A percentile compares a stretch with the other conserved stretches of the same genome.
phyloP scores from a whole-genome alignment of 208 protist genomes.

The Porcisia hertigi region DNA sequence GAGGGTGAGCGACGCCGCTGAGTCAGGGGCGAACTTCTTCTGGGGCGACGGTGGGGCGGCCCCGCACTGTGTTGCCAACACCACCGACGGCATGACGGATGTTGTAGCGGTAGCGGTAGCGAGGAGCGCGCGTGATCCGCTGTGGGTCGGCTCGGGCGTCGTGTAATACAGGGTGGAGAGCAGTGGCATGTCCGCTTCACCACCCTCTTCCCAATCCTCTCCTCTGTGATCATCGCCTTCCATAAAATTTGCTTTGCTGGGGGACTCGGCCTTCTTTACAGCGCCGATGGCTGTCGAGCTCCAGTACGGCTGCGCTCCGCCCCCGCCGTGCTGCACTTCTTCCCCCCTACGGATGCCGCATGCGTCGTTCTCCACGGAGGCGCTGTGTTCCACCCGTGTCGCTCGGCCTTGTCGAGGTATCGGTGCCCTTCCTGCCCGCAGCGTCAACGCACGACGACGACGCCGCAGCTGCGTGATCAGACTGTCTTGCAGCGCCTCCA shows the following conservation, averaged over 20 bases:
- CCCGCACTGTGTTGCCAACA: neutral
- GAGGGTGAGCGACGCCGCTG: slow-evolving; percentile 34
- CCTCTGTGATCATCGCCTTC: neutral
- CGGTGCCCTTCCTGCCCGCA: neutral
- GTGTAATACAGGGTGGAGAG: neutral
- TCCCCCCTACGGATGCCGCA: neutral
- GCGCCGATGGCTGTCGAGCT: neutral
- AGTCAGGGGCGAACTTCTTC: neutral
- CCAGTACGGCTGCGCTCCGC: neutral
- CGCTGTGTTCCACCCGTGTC: neutral
- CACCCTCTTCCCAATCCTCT: neutral
- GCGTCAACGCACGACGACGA: slow-evolving; percentile 2
- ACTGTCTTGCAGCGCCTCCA: slow-evolving; percentile 44
- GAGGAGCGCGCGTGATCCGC: neutral
- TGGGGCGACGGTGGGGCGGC: neutral
- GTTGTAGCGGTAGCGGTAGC: neutral
- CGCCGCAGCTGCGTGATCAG: slow-evolving; percentile 46
- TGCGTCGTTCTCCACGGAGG: neutral
- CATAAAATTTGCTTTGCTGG: neutral
- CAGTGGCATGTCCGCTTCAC: neutral
- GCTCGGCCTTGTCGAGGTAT: neutral
- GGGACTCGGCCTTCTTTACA: neutral
- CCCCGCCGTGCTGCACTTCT: neutral
- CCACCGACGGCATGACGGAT: neutral
- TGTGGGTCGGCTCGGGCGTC: neutral